Evolutionary conservation across 1,284 basidiomycete species (phyloP).

Genomic region (Pseudozyma flocculosa): DNA sequence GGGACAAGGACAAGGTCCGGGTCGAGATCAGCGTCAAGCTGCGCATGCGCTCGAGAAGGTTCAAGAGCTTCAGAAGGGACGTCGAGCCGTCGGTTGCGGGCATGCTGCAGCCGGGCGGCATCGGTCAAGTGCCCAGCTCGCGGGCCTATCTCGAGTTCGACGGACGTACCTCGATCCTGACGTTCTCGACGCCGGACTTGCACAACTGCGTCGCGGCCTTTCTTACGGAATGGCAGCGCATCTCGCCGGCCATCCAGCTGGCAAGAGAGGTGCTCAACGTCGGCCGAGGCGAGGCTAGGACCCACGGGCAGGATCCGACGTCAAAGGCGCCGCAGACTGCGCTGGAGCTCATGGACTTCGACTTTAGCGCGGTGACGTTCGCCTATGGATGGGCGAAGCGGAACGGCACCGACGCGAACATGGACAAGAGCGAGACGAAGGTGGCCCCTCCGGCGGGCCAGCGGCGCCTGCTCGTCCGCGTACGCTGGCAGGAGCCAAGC

Average conservation of each 20-base stretch:
- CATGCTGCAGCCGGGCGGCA: constrained; percentile 3
- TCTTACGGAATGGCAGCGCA: constrained; percentile 82
- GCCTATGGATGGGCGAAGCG: constrained; percentile 65
- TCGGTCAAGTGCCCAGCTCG: constrained; percentile 58
- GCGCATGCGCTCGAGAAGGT: constrained; percentile 59
- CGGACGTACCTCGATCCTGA: constrained; percentile 76
- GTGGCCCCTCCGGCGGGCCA: too few species aligned
- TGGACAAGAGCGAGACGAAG: neutral
- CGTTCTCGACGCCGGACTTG: constrained; percentile 79
- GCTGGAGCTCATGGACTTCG: constrained; percentile 11
- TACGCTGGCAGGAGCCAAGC: constrained; percentile 34
- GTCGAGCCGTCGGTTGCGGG: constrained; percentile 60
- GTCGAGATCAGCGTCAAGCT: constrained; percentile 65
- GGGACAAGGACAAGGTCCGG: constrained; percentile 72
- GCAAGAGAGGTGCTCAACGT: constrained; percentile 68
- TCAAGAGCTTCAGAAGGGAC: constrained; percentile 61
- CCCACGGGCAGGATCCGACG: too few species aligned
- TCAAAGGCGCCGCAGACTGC: too few species aligned
- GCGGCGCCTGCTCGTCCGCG: constrained; percentile 18
- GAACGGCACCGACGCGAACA: neutral
- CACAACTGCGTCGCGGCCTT: constrained; percentile 84
- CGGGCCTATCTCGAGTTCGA: constrained; percentile 79
- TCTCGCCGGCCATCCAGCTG: constrained; percentile 87
- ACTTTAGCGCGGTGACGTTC: constrained; percentile 39
- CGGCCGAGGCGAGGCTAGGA: constrained; percentile 6